Base-by-base conservation (phyloP, 2,329 filamentous ascomycete species). In the Sporothrix brunneoviolacea region DNA sequence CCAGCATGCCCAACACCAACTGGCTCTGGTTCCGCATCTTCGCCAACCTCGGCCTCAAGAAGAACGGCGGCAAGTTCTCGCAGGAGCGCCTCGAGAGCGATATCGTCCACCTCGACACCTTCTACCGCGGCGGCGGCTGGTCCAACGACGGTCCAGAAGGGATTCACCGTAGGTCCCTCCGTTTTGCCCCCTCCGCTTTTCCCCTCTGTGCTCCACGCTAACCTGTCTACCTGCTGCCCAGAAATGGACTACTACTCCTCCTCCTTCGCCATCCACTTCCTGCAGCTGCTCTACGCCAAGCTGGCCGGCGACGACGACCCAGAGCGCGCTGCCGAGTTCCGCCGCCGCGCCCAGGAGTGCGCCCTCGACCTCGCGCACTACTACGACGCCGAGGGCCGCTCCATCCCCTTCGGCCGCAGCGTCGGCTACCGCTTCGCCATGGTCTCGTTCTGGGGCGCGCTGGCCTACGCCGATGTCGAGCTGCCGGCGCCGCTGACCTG, bases 11-110 rank as follows among this genome's bases (percentile, higher is more conserved):
- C 2, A 77, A 81, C 59, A 80, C 77, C 18, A 76, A 75, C 56
- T 83, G 84, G 84, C 74, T 91, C 4, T 91, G 87, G 87, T 91
- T 91, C 63, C 80, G 87, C 35, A 85, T 91, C 5, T 91, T 91
- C 61, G 86, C 86, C 35, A 91, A 91, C 58, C 74, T 91, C 1
- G 86, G 86, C 0, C 66, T 91, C 30, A 84, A 85, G 62, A 86
- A 83, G 58, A 88, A 89, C 58, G 83, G 84, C 1, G 86, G 82
- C 0, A 76, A 77, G 42, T 88, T 83, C 68, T 86, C 83, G 0
- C 79, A 84, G 55, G 75, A 82, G 39, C 76, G 82, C 19, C 76
- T 91, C 19, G 83, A 88, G 51, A 79, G 79, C 18, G 87, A 91
- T 62, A 87, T 91, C 62, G 77, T 84, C 58, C 86, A 90, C 58